Conservation (phyloP, 2,329 filamentous ascomycete genomes). For the Fusarium chaquense region DNA sequence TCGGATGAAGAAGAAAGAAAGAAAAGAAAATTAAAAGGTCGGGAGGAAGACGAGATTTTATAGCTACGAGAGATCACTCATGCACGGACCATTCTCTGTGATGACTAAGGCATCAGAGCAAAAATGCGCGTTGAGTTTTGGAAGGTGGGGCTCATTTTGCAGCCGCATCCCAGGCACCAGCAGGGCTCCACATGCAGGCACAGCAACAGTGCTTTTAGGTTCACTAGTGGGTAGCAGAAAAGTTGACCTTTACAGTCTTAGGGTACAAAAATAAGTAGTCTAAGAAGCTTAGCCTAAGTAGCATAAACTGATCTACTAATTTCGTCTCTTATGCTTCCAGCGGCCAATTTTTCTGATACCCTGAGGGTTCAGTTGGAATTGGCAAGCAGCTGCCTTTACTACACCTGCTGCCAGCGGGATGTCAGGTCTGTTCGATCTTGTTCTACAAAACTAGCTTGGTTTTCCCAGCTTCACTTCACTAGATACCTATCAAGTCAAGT, state of each 20-base stretch:
- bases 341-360: too few relatives aligned
- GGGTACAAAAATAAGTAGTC: too few relatives aligned
- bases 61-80: constrained; percentile 42
- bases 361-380: background rate
- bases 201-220: background rate
- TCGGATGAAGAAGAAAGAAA: constrained; percentile 65
- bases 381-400: background rate
- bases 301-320: too few relatives aligned
- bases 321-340: too few relatives aligned
- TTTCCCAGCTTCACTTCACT: too few relatives aligned
- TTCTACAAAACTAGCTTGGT: background rate
- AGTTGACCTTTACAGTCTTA: too few relatives aligned
- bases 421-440: background rate
- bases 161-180: constrained; percentile 40
- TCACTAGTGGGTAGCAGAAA: too few relatives aligned
- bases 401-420: background rate
- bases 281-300: too few relatives aligned
- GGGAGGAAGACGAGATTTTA: constrained; percentile 50
- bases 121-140: constrained; percentile 29
- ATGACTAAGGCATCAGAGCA: constrained; percentile 42
- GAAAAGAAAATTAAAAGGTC: constrained; percentile 53
- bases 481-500: background rate
- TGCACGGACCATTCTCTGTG: constrained; percentile 26
- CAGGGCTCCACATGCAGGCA: constrained; percentile 7
- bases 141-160: constrained; percentile 15